Percentiles rank a stretch among this genome's conserved stretches.
Evolutionary conservation across 1,284 basidiomycete species (phyloP).

Genomic region (Austroboletus niveus): DNA sequence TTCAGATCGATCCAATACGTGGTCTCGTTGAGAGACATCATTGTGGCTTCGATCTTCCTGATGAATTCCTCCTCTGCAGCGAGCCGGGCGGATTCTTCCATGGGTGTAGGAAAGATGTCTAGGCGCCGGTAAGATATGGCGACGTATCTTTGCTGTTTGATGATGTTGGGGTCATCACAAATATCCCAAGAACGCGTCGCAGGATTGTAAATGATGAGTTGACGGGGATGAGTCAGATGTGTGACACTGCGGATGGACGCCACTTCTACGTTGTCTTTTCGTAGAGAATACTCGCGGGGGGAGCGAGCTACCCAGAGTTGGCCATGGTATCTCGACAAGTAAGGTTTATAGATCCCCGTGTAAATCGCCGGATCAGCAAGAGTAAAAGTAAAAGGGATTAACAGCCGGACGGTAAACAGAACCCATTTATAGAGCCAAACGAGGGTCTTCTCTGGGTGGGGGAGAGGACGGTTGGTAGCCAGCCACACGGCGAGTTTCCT

Average conservation of each 20-base stretch:
- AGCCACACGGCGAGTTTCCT: constrained; percentile 23
- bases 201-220: constrained; percentile 19
- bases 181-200: constrained; percentile 3
- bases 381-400: constrained; percentile 13
- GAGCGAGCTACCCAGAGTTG: constrained; percentile 29
- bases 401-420: constrained; percentile 16
- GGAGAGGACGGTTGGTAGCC: not conserved
- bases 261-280: constrained; percentile 5
- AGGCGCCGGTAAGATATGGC: constrained; percentile 18
- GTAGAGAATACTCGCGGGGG: constrained; percentile 24
- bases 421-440: too few species aligned
- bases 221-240: constrained; percentile 18
- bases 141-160: constrained; percentile 17
- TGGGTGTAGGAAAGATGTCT: constrained; percentile 8
- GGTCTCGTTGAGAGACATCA: constrained; percentile 10
- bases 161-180: constrained; percentile 5
- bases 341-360: constrained; percentile 14
- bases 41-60: constrained; percentile 1
- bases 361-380: not conserved
- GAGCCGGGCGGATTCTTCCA: not conserved
- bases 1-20: constrained; percentile 29
- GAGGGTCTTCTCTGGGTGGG: not conserved
- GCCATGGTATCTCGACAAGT: constrained; percentile 17
- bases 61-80: constrained; percentile 3
- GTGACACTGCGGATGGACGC: constrained; percentile 10